These are phyloP conservation scores for Boechera stricta DNA, from an alignment of 345 rosid genomes.

Conservation along the genomic window DNA sequence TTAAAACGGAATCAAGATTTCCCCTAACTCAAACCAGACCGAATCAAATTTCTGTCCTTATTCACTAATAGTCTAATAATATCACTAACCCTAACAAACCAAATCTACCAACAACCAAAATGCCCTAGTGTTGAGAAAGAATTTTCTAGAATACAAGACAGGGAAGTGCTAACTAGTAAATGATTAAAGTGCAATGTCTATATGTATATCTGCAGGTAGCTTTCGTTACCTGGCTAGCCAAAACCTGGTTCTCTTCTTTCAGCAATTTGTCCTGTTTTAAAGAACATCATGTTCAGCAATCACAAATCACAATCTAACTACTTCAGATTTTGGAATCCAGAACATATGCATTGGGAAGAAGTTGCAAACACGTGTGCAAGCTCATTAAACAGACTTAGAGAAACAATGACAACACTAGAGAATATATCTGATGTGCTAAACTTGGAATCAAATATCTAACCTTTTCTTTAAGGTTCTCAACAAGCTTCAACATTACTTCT, in stretches of 20 bases:
- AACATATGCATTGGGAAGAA: conserved; percentile 15
- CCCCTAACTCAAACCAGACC: not conserved
- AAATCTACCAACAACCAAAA: not conserved
- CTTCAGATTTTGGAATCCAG: conserved; percentile 4
- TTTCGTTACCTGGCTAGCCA: conserved; percentile 42
- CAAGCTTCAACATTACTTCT: conserved; percentile 42
- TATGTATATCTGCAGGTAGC: not conserved
- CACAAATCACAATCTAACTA: conserved; percentile 15
- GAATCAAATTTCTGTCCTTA: not conserved
- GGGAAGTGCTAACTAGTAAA: not conserved
- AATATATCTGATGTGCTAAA: not conserved
- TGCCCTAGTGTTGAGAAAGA: not conserved
- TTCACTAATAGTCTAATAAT: not conserved
- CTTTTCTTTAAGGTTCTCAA: conserved; percentile 45
- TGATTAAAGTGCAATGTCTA: not conserved
- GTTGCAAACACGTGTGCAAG: not conserved
- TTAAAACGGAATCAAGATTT: not conserved
- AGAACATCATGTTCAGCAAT: conserved; percentile 25
- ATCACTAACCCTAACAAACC: not conserved
- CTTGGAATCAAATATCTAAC: conserved; percentile 9
- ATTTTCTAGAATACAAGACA: not conserved
- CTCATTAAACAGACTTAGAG: conserved; percentile 9
- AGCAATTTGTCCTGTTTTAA: conserved; percentile 37
- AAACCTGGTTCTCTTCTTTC: conserved; percentile 37
- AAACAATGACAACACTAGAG: not conserved